Evolutionary conservation across 1,139 yeast species (phyloP).

Genomic region (Kazachstania sp.): DNA sequence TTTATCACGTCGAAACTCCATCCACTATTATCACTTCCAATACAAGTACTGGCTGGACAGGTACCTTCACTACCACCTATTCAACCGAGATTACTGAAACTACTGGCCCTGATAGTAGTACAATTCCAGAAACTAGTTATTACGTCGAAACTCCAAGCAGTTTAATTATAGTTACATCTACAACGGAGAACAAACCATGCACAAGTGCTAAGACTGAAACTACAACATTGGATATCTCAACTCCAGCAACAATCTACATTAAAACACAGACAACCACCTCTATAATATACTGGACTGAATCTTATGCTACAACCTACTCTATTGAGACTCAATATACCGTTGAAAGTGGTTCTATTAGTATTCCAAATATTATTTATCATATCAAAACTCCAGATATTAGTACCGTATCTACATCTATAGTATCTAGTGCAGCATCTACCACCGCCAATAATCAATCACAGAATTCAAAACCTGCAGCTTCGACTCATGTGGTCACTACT

Average conservation of each 20-base stretch:
- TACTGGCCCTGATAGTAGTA: conserved; percentile 7
- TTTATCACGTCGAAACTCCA: conserved; percentile 9
- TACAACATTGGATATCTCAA: not conserved
- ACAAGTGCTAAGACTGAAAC: too few species aligned
- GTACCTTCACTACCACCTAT: conserved; percentile 17
- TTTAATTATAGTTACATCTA: conserved; percentile 8
- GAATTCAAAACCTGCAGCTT: not conserved
- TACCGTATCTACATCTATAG: not conserved
- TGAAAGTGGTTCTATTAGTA: conserved; percentile 9
- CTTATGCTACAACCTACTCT: conserved; percentile 16
- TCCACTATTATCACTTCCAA: conserved; percentile 11
- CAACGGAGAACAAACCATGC: not conserved
- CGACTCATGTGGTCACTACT: not conserved
- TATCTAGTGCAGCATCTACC: not conserved
- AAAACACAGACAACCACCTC: conserved; percentile 3
- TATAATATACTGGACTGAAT: conserved; percentile 21
- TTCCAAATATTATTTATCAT: conserved; percentile 13
- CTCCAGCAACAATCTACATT: conserved; percentile 18
- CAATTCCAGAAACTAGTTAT: conserved; percentile 13
- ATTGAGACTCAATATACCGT: conserved; percentile 10
- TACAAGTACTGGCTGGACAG: conserved; percentile 26
- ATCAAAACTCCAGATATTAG: conserved; percentile 2
- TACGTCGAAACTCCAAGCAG: conserved; percentile 17
- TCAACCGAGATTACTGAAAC: conserved; percentile 11
- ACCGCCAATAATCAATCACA: not conserved